phyloP scores from a whole-genome alignment of 1,284 basidiomycete genomes.

The Rhodotorula mucilaginosa region DNA sequence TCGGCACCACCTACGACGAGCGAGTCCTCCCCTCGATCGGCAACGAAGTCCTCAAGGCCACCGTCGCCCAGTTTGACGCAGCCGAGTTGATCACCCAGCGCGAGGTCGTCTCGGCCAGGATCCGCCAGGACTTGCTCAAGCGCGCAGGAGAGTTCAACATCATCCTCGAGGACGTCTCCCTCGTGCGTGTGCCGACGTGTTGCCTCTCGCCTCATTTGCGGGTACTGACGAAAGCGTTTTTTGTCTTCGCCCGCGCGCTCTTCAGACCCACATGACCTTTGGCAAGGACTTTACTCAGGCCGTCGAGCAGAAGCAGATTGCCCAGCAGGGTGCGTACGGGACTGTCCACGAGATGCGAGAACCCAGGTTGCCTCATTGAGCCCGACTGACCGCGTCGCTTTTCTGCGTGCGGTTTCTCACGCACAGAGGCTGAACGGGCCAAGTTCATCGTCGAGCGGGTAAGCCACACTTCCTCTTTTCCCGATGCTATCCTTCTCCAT shows the following conservation, averaged over 20 bases:
- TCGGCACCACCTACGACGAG: slow-evolving; percentile 96
- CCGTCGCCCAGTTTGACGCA: slow-evolving; percentile 97
- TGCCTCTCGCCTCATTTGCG: too few species aligned
- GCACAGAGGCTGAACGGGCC: slow-evolving; percentile 86
- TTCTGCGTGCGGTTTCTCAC: too few species aligned
- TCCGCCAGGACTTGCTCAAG: slow-evolving; percentile 86
- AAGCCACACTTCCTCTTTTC: slow-evolving; percentile 34
- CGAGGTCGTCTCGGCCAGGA: slow-evolving; percentile 80
- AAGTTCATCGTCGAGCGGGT: slow-evolving; percentile 99
- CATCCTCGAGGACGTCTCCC: slow-evolving; percentile 93
- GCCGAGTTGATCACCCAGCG: slow-evolving; percentile 80
- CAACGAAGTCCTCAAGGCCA: slow-evolving; percentile 96
- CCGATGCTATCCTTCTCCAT: slow-evolving; percentile 2
- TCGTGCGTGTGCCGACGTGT: slow-evolving; percentile 63
- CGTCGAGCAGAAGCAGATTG: slow-evolving; percentile 97
- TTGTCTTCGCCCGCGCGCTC: slow-evolving; percentile 2
- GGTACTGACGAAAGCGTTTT: slow-evolving; percentile 17
- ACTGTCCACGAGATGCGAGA: background rate
- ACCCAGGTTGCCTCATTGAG: too few species aligned
- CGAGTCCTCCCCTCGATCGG: slow-evolving; percentile 60
- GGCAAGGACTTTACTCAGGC: slow-evolving; percentile 65
- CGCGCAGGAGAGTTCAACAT: slow-evolving; percentile 96
- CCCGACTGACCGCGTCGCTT: too few species aligned
- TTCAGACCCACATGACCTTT: slow-evolving; percentile 57
- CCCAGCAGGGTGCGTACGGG: slow-evolving; percentile 71